Percentiles rank a stretch among this genome's conserved stretches.
phyloP scores from a whole-genome alignment of 148 eudicot species.

The Dysphania ambrosioides region DNA sequence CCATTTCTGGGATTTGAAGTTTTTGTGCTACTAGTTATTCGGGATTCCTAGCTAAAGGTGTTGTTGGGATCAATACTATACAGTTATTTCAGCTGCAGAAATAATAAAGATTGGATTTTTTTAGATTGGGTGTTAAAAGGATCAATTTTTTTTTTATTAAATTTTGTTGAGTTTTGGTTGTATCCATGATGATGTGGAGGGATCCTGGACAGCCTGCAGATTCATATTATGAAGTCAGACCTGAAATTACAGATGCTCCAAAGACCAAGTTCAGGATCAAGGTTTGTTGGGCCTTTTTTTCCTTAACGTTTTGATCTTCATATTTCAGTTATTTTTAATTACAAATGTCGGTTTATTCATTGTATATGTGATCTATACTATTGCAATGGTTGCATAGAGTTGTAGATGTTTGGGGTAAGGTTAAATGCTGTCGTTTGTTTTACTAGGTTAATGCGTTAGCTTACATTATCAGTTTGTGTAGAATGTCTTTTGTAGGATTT shows the following conservation, averaged over 20 bases:
- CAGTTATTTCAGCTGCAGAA: too few species aligned
- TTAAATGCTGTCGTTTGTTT: neutral
- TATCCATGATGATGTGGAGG: conserved; percentile 54
- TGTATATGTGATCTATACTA: conserved; percentile 6
- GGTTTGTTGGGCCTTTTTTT: conserved; percentile 42
- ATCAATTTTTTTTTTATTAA: neutral
- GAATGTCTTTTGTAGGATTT: neutral
- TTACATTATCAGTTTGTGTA: neutral
- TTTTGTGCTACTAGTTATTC: conserved; percentile 15
- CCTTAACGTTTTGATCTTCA: neutral
- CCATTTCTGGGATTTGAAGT: conserved; percentile 24
- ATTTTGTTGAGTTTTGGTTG: neutral
- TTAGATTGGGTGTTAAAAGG: conserved; percentile 22
- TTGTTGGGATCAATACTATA: conserved; percentile 13
- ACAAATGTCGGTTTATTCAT: too few species aligned
- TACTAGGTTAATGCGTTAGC: neutral
- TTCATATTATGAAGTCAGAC: conserved; percentile 73
- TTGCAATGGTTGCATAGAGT: neutral
- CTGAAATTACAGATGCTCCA: conserved; percentile 85
- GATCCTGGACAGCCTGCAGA: conserved; percentile 80
- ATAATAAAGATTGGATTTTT: conserved; percentile 14
- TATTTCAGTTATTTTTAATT: conserved; percentile 14
- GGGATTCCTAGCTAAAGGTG: conserved; percentile 28
- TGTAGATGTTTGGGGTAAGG: conserved; percentile 15
- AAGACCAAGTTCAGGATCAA: conserved; percentile 89